These are phyloP conservation scores for Urostyla sp. DNA, from an alignment of 73 alveolate genomes.

Conservation along the genomic window DNA sequence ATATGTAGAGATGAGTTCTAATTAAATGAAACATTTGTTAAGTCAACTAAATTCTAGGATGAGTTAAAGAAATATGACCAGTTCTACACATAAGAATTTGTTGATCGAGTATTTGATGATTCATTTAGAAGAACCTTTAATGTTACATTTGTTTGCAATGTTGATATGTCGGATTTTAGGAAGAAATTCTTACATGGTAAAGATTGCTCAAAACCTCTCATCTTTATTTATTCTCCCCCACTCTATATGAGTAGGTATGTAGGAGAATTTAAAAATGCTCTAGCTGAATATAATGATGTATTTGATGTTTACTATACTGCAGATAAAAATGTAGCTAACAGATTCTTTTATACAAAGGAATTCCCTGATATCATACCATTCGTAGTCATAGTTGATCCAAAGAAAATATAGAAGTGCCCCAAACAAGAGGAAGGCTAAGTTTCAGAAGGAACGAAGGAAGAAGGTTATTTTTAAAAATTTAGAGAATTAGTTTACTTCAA, in stretches of 20 bases:
- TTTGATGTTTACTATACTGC: constrained; percentile 59
- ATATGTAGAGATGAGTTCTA: constrained; percentile 65
- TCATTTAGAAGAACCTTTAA: constrained; percentile 55
- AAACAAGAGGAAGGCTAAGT: constrained; percentile 11
- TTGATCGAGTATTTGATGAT: constrained; percentile 38
- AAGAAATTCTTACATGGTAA: constrained; percentile 7
- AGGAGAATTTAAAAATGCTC: constrained; percentile 51
- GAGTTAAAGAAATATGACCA: neutral
- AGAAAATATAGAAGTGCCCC: constrained; percentile 36
- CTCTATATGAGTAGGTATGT: constrained; percentile 65
- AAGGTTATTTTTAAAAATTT: constrained; percentile 47
- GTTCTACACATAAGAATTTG: constrained; percentile 47
- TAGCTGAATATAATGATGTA: constrained; percentile 40
- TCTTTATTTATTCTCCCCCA: constrained; percentile 59
- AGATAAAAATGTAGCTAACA: constrained; percentile 49
- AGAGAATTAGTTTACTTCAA: constrained; percentile 53
- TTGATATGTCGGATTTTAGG: constrained; percentile 37
- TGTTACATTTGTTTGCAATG: constrained; percentile 55
- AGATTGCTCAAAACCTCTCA: constrained; percentile 14
- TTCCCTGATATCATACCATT: constrained; percentile 72
- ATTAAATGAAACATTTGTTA: constrained; percentile 25
- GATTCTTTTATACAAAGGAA: constrained; percentile 62
- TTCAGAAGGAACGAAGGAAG: neutral
- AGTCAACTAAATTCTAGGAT: constrained; percentile 42
- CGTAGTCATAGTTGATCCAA: constrained; percentile 63